Base-by-base conservation (phyloP, 1,139 yeast species). In the Candida anutae region DNA sequence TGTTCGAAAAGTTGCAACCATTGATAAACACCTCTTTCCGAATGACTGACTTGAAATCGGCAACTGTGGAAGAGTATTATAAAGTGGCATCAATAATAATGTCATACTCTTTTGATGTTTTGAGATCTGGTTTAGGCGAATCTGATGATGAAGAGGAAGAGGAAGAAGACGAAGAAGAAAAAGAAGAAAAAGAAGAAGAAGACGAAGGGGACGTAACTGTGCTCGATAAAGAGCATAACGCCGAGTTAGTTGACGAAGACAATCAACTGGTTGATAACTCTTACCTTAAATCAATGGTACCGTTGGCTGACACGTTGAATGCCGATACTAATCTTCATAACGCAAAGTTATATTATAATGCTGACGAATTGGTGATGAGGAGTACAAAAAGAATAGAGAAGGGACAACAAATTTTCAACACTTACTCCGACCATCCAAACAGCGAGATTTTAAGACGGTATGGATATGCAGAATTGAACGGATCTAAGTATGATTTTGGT, bases 361-460 rank as follows among this genome's bases (percentile, higher is more conserved):
- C 55, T 1, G 56, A 48, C 4, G 49, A 53, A 3, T 58, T 87
- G 26, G 74, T 74, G 6, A 84, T 90, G 90, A 65, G 68, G 27
- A 71, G 94, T 4, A 72, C 74, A n/a, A 70, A 67, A 31, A 53
- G 59, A 4, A 88, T 90, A 22, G 33, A 53, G 6, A 56, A 58
- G 24, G 88, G 83, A 2, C 77, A 74, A 15, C 97, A 90, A 46
- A 62, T 90, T 3, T 88, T 72, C 55, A 88, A 88, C 52, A 81
- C 88, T 0, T 90, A 90, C 50, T 94, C 95, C 3, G 93, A 85
- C 29, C 78, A 83, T 39, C 94, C 97, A 15, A 88, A 88, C 49
- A 64, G 90, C 18, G 97, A 90, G 45, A 66, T 90, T 21, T 62
- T 90, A 33, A 72, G 98, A 43, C 69, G 95, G 31, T 90, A 88